Conservation (phyloP, 371 early-diverging fungal species). For the Apophysomyces elegans region DNA sequence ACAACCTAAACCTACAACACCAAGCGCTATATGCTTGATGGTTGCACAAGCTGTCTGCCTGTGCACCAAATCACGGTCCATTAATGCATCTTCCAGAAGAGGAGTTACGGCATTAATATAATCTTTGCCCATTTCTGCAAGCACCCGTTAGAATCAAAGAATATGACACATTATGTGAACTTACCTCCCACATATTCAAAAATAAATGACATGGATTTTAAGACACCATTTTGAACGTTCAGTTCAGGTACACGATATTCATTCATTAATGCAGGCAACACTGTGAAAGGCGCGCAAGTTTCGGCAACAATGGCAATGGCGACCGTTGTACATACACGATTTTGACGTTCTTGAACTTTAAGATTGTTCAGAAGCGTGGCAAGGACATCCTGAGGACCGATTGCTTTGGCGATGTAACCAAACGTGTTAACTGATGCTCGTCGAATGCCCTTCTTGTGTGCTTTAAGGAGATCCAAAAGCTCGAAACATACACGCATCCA, state of each 20-base stretch:
- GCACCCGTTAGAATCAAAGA: not conserved
- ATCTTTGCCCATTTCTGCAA: constrained; percentile 88
- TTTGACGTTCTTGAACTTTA: constrained; percentile 98
- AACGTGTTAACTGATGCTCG: constrained; percentile 96
- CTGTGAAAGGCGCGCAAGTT: constrained; percentile 96
- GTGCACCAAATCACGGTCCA: constrained; percentile 97
- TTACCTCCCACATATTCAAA: constrained; percentile 94
- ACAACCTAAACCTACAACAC: constrained; percentile 89
- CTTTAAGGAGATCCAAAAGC: constrained; percentile 93
- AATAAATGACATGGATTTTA: constrained; percentile 93
- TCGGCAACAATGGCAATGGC: constrained; percentile 95
- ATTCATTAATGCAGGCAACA: constrained; percentile 97
- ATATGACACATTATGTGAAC: not conserved
- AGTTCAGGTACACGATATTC: constrained; percentile 98
- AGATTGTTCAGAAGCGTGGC: constrained; percentile 96
- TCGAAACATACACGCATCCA: constrained; percentile 99
- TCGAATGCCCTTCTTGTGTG: constrained; percentile 95
- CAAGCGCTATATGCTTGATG: constrained; percentile 92
- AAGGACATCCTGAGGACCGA: constrained; percentile 98
- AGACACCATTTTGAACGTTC: constrained; percentile 98
- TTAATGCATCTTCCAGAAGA: constrained; percentile 95
- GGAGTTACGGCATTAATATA: constrained; percentile 96
- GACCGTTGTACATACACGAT: constrained; percentile 97
- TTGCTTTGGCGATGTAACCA: constrained; percentile 98
- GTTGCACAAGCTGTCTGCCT: constrained; percentile 96